Percentiles rank a stretch among this genome's conserved stretches.
Evolutionary conservation across 1,284 basidiomycete species (phyloP).

Genomic region (Microbotryomycetes sp.): DNA sequence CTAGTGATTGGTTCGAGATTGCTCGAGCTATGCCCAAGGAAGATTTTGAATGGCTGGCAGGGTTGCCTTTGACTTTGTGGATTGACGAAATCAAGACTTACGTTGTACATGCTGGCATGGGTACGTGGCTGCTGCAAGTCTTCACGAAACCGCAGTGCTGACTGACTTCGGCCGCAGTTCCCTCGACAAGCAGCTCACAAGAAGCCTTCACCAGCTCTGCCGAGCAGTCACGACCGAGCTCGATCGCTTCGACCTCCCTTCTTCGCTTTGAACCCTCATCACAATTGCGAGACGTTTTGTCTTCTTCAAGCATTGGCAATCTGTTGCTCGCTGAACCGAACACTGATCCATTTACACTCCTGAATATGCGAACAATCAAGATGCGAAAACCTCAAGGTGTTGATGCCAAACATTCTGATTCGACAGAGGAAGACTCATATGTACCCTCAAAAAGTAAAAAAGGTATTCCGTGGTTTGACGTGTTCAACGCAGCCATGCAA

Average conservation of each 20-base stretch:
- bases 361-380: conserved; percentile 38
- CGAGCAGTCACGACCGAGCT: neutral
- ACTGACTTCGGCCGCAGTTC: conserved; percentile 3
- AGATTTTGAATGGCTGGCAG: conserved; percentile 61
- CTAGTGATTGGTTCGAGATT: conserved; percentile 65
- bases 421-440: conserved; percentile 29
- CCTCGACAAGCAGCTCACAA: conserved; percentile 9
- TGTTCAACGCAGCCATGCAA: conserved; percentile 32
- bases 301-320: neutral
- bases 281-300: conserved; percentile 5
- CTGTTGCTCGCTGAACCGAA: conserved; percentile 25
- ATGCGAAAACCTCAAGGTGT: conserved; percentile 32
- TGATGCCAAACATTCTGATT: conserved; percentile 21
- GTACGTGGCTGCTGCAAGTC: neutral
- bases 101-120: conserved; percentile 73
- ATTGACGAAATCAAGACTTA: conserved; percentile 67
- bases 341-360: conserved; percentile 33
- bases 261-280: conserved; percentile 8
- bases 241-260: conserved; percentile 9
- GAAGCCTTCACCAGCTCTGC: neutral
- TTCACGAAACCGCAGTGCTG: neutral
- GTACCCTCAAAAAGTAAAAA: conserved; percentile 11
- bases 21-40: conserved; percentile 56
- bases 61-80: conserved; percentile 65
- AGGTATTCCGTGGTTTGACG: conserved; percentile 30